phyloP scores from a whole-genome alignment of 2,329 filamentous ascomycete genomes.

The Chaetomium globosum region DNA sequence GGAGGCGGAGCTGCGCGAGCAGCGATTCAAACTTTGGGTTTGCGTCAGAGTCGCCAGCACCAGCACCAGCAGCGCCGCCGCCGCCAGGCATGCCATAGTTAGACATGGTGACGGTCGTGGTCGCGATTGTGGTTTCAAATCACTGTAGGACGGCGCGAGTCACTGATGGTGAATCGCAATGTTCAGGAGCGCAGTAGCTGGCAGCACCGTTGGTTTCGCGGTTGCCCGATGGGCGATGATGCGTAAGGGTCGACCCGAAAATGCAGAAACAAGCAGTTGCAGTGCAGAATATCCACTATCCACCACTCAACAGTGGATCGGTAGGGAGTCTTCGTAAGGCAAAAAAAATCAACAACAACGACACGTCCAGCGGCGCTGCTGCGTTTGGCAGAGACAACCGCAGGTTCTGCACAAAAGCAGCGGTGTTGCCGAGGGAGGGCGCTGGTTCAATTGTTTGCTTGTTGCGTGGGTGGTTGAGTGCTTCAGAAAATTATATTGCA shows the following conservation, averaged over 20 bases:
- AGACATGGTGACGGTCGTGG: slow-evolving; percentile 32
- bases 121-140: not conserved
- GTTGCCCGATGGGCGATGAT: not conserved
- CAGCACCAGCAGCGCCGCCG: slow-evolving; percentile 11
- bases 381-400: slow-evolving; percentile 12
- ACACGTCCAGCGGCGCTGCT: slow-evolving; percentile 12
- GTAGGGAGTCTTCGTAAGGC: not conserved
- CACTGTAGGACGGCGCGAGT: not conserved
- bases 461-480: slow-evolving; percentile 6
- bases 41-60: slow-evolving; percentile 38
- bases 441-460: slow-evolving; percentile 13
- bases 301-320: not conserved
- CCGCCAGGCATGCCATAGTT: slow-evolving; percentile 35
- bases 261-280: not conserved
- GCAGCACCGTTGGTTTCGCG: not conserved
- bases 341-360: not conserved
- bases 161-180: not conserved
- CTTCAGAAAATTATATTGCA: slow-evolving; percentile 21
- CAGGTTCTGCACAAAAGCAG: slow-evolving; percentile 18
- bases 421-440: slow-evolving; percentile 18
- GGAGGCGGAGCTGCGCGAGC: slow-evolving; percentile 46
- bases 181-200: not conserved
- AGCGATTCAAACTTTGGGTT: slow-evolving; percentile 47
- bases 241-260: slow-evolving; percentile 6
- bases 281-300: not conserved